Evolutionary conservation across 2,329 filamentous ascomycete species (phyloP).

Genomic region (Penicillium janthinellum): DNA sequence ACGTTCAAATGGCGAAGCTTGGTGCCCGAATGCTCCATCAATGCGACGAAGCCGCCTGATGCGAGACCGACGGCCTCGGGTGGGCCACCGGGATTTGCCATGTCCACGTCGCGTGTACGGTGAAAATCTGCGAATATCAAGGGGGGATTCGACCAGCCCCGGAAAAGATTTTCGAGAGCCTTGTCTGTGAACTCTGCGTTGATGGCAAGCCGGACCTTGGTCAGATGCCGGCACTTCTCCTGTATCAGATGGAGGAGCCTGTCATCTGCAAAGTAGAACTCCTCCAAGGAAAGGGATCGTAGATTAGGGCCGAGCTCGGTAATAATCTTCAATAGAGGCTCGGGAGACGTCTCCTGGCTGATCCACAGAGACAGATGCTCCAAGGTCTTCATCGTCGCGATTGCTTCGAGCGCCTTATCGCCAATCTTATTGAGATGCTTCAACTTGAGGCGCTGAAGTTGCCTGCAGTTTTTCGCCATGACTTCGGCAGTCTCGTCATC

Average conservation of each 20-base stretch:
- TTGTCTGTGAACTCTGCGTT: constrained; percentile 75
- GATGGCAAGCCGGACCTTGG: constrained; percentile 78
- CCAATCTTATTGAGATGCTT: constrained; percentile 76
- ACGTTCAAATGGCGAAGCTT: constrained; percentile 70
- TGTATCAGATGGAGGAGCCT: constrained; percentile 71
- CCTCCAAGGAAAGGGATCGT: constrained; percentile 75
- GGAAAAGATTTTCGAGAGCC: constrained; percentile 73
- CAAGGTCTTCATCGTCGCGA: constrained; percentile 65
- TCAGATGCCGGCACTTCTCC: constrained; percentile 65
- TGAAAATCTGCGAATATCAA: constrained; percentile 73
- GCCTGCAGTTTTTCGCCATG: constrained; percentile 66
- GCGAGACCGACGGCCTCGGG: constrained; percentile 70
- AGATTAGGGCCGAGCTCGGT: constrained; percentile 64
- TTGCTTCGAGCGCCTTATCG: constrained; percentile 63
- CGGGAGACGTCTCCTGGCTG: constrained; percentile 56
- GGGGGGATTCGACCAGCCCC: constrained; percentile 71
- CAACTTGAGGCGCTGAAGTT: constrained; percentile 75
- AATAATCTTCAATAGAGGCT: constrained; percentile 64
- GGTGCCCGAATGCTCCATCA: constrained; percentile 80
- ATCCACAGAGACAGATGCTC: constrained; percentile 76
- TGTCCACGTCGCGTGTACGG: constrained; percentile 75
- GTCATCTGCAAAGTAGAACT: constrained; percentile 68
- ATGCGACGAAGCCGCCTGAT: constrained; percentile 71
- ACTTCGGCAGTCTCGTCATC: constrained; percentile 67
- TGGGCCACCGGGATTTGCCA: constrained; percentile 65